Evolutionary conservation across 306 rosid genomes (phyloP), one percentile per base, ranked within the genome.

Genomic region (Dalbergia oliveri): DNA sequence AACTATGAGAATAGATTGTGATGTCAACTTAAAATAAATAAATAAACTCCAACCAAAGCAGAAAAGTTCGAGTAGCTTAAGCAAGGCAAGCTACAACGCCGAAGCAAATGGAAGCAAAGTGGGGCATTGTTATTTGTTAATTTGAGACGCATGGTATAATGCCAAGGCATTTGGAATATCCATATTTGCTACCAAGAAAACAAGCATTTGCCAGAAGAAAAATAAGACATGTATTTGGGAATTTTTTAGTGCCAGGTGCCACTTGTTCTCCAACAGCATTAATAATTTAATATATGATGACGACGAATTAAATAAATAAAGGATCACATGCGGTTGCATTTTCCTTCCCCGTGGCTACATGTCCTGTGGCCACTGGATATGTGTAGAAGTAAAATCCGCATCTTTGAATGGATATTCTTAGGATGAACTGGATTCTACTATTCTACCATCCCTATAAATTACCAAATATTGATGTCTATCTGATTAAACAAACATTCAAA

Each of bases 131-230:
- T 68, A 57, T 64, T 71, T 75, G 76, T 87, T 68, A 57, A 68
- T 59, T 78, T 54, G 23, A 16, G 64, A 69, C 45, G 85, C 80
- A 67, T 84, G 85, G 96, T 81, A 86, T 91, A 82, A 87, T 87
- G 79, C 83, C 9, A 19, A 49, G 82, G 87, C 78, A 61, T 85
- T 83, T 59, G 86, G 90, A 87, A 87, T 89, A 91, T 89, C 84
- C 91, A 16, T 62, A n/a, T 49, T 66, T 11, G 57, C 31, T 81
- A 4, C 57, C 33, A 9, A 51, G 19, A 4, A 1, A 26, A 26
- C 31, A 0, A 26, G 31, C 1, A 26, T 26, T 26, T 26, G 31
- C 57, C 57, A 14, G 4, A 37, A 37, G 7, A 37, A 43, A 43
- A 11, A 47, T 10, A 47, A 47, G 4, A 47, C 53, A 47, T 47